Conservation (phyloP, 768 basidiomycete genomes). For the Suillus decipiens region DNA sequence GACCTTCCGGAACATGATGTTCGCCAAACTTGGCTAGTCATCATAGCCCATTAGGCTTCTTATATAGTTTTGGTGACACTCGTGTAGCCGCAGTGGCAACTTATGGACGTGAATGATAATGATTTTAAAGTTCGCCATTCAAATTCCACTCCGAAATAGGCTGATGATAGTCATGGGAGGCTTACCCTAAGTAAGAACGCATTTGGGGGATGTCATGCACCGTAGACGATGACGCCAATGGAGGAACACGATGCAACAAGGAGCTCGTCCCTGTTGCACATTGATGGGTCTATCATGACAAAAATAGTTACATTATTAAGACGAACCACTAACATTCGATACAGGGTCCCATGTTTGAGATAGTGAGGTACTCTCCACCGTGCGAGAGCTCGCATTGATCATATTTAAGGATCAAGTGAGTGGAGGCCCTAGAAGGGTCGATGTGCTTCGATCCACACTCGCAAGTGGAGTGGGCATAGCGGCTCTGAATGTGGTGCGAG, state of each 20-base stretch:
- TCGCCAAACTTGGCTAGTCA: not conserved
- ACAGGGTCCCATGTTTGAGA: slow-evolving; percentile 50
- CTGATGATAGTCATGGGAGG: slow-evolving; percentile 67
- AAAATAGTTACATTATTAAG: slow-evolving; percentile 4
- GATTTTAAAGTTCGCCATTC: not conserved
- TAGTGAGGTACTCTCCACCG: slow-evolving; percentile 77
- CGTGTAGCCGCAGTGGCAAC: not conserved
- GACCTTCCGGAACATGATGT: not conserved
- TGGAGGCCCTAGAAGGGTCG: not conserved
- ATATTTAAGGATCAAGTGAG: slow-evolving; percentile 36
- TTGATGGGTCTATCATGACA: slow-evolving; percentile 33
- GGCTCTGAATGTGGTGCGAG: not conserved
- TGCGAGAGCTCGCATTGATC: slow-evolving; percentile 77
- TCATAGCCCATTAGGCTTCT: no score
- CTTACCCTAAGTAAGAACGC: slow-evolving; percentile 72
- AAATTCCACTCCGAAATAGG: slow-evolving; percentile 60
- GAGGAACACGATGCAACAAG: slow-evolving; percentile 71
- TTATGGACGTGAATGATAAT: not conserved
- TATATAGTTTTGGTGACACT: not conserved
- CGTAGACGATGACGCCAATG: slow-evolving; percentile 66
- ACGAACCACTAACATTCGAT: slow-evolving; percentile 69
- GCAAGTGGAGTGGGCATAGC: slow-evolving; percentile 42
- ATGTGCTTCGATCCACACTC: slow-evolving; percentile 48
- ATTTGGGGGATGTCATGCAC: slow-evolving; percentile 82
- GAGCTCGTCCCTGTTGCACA: slow-evolving; percentile 76